phyloP scores from a whole-genome alignment of 495 filamentous ascomycete species.

The Aspergillus heteromorphus region DNA sequence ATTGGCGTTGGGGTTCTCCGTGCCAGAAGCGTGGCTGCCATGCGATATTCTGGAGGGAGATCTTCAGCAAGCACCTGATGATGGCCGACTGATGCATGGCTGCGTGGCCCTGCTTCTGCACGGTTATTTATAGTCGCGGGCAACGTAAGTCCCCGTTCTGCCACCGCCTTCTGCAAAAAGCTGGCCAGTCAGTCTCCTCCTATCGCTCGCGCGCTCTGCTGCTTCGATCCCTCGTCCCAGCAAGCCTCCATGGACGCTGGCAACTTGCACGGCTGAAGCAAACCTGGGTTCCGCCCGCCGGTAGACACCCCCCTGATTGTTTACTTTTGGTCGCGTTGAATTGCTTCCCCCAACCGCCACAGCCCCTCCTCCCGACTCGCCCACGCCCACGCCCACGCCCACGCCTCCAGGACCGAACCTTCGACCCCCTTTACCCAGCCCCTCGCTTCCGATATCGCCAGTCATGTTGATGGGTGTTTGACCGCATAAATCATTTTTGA shows the following conservation, averaged over 20 bases:
- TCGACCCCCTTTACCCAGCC: neutral
- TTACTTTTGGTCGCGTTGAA: neutral
- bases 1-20: too few relatives aligned
- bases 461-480: constrained; percentile 1
- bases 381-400: neutral
- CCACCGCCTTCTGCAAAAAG: constrained; percentile 12
- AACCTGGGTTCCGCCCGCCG: neutral
- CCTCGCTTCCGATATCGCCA: neutral
- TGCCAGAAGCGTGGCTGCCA: too few relatives aligned
- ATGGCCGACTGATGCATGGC: too few relatives aligned
- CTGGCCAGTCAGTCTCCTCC: neutral
- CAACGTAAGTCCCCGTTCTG: constrained; percentile 8
- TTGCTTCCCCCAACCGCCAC: neutral
- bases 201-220: neutral
- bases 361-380: neutral
- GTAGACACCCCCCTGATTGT: neutral
- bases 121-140: neutral
- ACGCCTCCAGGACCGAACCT: constrained; percentile 1
- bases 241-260: neutral
- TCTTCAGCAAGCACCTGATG: too few relatives aligned
- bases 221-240: neutral
- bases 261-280: neutral
- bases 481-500: neutral
- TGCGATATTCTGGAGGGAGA: too few relatives aligned
- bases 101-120: neutral